phyloP scores from a whole-genome alignment of 169 alveolate species.

The Babesia divergens region DNA sequence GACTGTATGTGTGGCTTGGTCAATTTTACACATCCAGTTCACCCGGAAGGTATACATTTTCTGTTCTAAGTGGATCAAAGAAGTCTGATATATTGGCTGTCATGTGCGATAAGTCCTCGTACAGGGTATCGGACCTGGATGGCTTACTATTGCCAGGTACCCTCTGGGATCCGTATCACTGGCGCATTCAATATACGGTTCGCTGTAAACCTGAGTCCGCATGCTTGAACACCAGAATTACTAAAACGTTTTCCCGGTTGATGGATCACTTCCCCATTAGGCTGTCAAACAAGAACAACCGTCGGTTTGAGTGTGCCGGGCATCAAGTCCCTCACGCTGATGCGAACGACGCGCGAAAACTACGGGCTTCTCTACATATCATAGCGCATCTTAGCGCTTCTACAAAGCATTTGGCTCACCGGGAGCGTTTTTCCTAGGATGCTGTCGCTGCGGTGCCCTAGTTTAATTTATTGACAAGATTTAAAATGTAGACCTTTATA shows the following conservation, averaged over 20 bases:
- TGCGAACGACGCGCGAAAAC: neutral
- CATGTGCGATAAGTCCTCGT: neutral
- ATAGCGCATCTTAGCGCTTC: neutral
- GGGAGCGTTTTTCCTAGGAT: constrained; percentile 20
- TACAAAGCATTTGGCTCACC: neutral
- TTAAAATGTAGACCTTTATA: no score
- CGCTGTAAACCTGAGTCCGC: neutral
- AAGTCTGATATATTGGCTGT: neutral
- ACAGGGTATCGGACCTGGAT: neutral
- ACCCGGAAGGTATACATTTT: neutral
- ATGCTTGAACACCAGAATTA: neutral
- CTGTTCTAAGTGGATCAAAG: neutral
- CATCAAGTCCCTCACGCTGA: neutral
- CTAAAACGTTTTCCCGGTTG: neutral
- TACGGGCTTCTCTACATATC: neutral
- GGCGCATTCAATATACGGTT: constrained; percentile 13
- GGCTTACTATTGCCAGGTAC: constrained; percentile 9
- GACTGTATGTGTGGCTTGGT: constrained; percentile 4
- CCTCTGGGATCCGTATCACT: constrained; percentile 18
- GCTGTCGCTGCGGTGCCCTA: no score
- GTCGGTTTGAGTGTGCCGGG: neutral
- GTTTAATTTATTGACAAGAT: no score
- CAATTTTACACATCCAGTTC: neutral
- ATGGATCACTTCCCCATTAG: neutral
- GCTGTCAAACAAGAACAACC: neutral